phyloP scores from a whole-genome alignment of 441 rosid genomes.

The Theobroma grandiflorum region DNA sequence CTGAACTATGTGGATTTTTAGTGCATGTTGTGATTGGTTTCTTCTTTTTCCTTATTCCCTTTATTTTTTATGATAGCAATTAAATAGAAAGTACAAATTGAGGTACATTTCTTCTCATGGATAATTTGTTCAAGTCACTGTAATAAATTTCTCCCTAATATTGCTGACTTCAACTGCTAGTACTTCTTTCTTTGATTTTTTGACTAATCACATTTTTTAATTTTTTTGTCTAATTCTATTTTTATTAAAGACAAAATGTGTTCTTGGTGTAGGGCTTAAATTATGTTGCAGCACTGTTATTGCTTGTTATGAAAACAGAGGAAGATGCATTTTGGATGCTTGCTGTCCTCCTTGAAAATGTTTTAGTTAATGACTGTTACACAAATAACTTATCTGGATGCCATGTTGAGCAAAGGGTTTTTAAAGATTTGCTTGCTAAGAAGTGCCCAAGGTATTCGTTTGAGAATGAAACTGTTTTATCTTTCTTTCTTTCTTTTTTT shows the following conservation, averaged over 20 bases:
- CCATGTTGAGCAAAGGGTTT: conserved; percentile 97
- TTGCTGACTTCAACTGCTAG: neutral
- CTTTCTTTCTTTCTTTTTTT: neutral
- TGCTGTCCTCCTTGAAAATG: conserved; percentile 92
- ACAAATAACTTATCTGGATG: conserved; percentile 94
- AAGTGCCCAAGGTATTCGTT: conserved; percentile 76
- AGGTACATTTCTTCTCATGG: neutral
- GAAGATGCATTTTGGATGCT: conserved; percentile 99
- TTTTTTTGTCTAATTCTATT: neutral
- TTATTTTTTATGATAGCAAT: neutral
- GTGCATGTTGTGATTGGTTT: neutral
- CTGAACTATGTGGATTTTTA: neutral
- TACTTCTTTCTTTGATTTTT: neutral
- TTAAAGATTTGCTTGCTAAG: conserved; percentile 86
- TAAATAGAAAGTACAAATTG: neutral
- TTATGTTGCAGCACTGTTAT: conserved; percentile 89
- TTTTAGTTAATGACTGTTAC: conserved; percentile 94
- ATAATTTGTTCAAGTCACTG: neutral
- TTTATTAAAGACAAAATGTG: conserved; percentile 13
- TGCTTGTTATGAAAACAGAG: conserved; percentile 99
- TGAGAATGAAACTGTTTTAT: neutral
- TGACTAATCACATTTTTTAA: neutral
- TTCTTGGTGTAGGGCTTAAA: conserved; percentile 77
- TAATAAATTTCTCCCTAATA: neutral
- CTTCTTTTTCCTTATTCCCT: neutral